A percentile compares a stretch with the other conserved stretches of the same genome.
phyloP scores from a whole-genome alignment of 1,284 basidiomycete genomes.

The Austroboletus novae-zelandiae region DNA sequence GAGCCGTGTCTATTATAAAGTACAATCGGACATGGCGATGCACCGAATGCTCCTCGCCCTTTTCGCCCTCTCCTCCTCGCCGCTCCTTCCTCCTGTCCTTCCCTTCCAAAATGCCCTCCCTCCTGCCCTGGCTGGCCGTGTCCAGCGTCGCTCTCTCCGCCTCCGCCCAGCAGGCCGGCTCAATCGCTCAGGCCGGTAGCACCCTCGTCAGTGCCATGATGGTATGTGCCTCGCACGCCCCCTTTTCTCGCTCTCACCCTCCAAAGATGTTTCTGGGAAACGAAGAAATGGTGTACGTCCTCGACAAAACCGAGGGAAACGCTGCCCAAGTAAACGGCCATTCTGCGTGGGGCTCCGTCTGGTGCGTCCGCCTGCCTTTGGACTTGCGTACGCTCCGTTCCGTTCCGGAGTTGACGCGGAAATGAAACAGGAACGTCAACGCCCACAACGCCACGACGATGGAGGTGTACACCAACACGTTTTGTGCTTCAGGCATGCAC shows the following conservation, averaged over 20 bases:
- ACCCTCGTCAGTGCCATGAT: constrained; percentile 66
- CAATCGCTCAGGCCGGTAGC: constrained; percentile 48
- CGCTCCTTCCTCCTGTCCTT: constrained; percentile 11
- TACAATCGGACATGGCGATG: not conserved
- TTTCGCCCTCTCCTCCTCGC: not conserved
- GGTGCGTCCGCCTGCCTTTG: constrained; percentile 27
- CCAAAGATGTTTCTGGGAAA: constrained; percentile 55
- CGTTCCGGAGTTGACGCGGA: not conserved
- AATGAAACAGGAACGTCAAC: constrained; percentile 27
- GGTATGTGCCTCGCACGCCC: constrained; percentile 37
- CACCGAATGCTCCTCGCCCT: not conserved
- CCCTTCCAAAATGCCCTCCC: constrained; percentile 1
- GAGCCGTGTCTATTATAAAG: not conserved
- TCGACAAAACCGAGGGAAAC: constrained; percentile 49
- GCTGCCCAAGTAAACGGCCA: constrained; percentile 38
- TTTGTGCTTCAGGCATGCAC: constrained; percentile 79
- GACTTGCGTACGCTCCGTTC: not conserved
- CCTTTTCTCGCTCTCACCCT: not conserved
- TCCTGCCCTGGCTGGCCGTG: constrained; percentile 10
- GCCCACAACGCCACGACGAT: constrained; percentile 53
- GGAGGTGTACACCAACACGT: constrained; percentile 78
- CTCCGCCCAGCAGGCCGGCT: constrained; percentile 39
- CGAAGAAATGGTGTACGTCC: constrained; percentile 45
- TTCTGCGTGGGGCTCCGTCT: constrained; percentile 43
- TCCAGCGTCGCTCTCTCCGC: constrained; percentile 20